Percentiles rank a stretch among this genome's conserved stretches.
Evolutionary conservation across 2,329 filamentous ascomycete genomes (phyloP).

Genomic region (Aspergillus sp.): DNA sequence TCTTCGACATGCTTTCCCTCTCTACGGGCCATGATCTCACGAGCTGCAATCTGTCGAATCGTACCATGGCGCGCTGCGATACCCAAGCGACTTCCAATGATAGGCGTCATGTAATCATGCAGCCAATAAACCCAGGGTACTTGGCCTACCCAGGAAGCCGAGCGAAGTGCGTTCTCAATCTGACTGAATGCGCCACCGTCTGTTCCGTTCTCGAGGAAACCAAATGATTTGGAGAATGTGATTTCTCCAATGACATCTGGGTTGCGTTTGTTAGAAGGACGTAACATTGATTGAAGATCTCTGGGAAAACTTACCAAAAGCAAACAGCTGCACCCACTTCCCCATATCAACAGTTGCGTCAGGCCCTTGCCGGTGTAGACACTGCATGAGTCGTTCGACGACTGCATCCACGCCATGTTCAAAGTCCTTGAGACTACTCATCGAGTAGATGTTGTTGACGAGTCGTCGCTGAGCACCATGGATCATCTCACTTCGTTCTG

Average conservation of each 20-base stretch:
- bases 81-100: not conserved
- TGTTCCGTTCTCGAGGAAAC: not conserved
- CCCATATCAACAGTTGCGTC: not conserved
- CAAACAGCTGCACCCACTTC: not conserved
- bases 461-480: not conserved
- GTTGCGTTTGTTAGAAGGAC: not conserved
- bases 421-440: not conserved
- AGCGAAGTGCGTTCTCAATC: not conserved
- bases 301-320: not conserved
- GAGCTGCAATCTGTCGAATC: not conserved
- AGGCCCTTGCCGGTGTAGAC: not conserved
- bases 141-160: not conserved
- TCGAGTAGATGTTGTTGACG: not conserved
- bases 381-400: not conserved
- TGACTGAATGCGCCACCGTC: not conserved
- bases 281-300: not conserved
- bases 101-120: not conserved
- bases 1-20: not conserved
- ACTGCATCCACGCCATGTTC: not conserved
- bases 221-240: not conserved
- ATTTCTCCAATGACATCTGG: not conserved
- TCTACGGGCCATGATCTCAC: not conserved
- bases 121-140: not conserved
- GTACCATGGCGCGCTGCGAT: not conserved
- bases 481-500: not conserved